These are phyloP conservation scores for Eleusine indica DNA, from an alignment of 176 grass and related monocot species.

Conservation along the genomic window DNA sequence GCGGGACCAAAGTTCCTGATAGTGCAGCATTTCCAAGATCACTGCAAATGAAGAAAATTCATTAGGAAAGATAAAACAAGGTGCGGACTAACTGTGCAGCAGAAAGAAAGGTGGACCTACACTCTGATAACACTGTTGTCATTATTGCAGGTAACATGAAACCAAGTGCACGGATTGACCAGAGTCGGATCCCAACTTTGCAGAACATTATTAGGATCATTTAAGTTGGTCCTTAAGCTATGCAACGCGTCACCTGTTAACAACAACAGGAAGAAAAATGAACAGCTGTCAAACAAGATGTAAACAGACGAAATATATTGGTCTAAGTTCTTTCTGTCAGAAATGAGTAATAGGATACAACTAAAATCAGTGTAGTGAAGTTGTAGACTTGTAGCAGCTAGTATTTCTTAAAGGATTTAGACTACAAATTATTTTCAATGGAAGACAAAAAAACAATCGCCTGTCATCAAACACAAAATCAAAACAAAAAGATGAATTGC, in stretches of 20 bases:
- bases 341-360: not conserved
- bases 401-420: slow-evolving; percentile 10
- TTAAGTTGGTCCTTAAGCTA: slow-evolving; percentile 75
- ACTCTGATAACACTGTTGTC: slow-evolving; percentile 99
- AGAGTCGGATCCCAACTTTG: slow-evolving; percentile 98
- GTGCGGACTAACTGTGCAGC: not conserved
- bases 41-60: slow-evolving; percentile 47
- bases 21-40: slow-evolving; percentile 97
- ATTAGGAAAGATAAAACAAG: not conserved
- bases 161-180: slow-evolving; percentile 98
- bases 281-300: slow-evolving; percentile 26
- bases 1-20: slow-evolving; percentile 83
- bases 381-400: not conserved
- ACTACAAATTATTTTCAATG: not conserved
- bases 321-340: not conserved
- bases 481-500: not conserved
- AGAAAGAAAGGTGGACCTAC: slow-evolving; percentile 59
- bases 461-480: not conserved
- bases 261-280: slow-evolving; percentile 35
- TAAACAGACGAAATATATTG: not conserved
- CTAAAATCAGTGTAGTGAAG: slow-evolving; percentile 21
- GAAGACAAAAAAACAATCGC: not conserved
- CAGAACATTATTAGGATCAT: slow-evolving; percentile 95
- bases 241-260: slow-evolving; percentile 93
- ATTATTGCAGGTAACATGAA: slow-evolving; percentile 97